Base-by-base conservation (phyloP, 1,139 yeast genomes). In the Komagataea norvegica region DNA sequence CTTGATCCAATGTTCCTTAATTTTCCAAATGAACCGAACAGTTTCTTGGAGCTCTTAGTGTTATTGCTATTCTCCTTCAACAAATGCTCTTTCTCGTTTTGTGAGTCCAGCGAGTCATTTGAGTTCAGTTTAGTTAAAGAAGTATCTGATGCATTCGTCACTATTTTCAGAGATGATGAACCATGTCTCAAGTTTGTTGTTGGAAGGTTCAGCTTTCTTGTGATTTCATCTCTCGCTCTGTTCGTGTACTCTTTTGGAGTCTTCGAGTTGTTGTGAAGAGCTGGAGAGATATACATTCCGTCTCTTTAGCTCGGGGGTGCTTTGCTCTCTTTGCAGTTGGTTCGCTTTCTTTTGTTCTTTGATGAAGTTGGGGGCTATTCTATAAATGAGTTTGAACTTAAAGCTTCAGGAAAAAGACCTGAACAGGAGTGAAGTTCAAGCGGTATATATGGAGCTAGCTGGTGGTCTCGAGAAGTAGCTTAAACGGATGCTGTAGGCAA, bases 161-260 rank as follows among this genome's bases (percentile, higher is more conserved):
- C 54, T 23, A 43, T 36, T 19, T 50, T 52, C 13, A 52, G 33
- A 3, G 55, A 54, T 4, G 55, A 49, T 1, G 55, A 51, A 2
- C 57, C 57, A 41, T 51, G 50, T 40, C 36, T 49, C 13, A 50
- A 40, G 15, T 40, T 32, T 14, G 43, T n/a, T n/a, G 38, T 8
- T 13, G 44, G 29, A 5, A 51, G 33, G 24, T 59, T 49, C 34
- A 64, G 50, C 38, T 62, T 54, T 36, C 54, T 56, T 20, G 55
- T 55, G 34, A 65, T 60, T 42, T 64, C 68, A 37, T 58, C 60
- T 42, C 68, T 56, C n/a, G 70, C 68, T 34, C 67, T 55, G 27
- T 58, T 57, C 10, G 66, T 60, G 42, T 61, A 65, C 45, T 64
- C 67, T 34, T 56, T 52, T 18, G 68, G 68, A 9, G 68, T 62